Conservation (phyloP, 257 asterid species). For the Solanum neorickii region DNA sequence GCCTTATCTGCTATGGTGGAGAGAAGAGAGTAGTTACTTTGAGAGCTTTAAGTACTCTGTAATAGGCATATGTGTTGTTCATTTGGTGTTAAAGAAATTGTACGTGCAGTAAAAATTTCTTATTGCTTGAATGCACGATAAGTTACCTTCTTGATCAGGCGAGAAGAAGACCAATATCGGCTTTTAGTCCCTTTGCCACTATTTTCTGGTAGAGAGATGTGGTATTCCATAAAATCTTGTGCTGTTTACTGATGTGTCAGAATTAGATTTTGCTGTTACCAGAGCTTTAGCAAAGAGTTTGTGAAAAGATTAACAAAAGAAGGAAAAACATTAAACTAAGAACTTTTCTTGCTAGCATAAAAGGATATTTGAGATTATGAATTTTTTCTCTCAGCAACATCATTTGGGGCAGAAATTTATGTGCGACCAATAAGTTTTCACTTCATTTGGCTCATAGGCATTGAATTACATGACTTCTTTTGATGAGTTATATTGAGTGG, state of each 20-base stretch:
- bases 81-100: not conserved
- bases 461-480: not conserved
- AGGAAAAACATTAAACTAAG: not conserved
- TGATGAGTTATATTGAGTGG: not conserved
- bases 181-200: not conserved
- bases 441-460: not conserved
- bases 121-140: not conserved
- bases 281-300: not conserved
- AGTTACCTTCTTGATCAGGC: not conserved
- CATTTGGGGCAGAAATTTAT: not conserved
- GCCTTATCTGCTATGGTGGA: not conserved
- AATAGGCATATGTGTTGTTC: not conserved
- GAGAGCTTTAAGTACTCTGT: not conserved
- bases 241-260: not conserved
- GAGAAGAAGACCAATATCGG: not conserved
- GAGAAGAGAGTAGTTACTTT: not conserved
- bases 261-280: not conserved
- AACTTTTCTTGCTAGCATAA: not conserved
- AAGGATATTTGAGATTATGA: not conserved
- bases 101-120: not conserved
- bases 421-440: not conserved
- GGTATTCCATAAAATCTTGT: not conserved
- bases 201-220: not conserved
- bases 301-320: not conserved
- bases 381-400: not conserved